These are phyloP conservation scores for Sclerotinia glacialis DNA, from an alignment of 2,329 filamentous ascomycete genomes.

Conservation along the genomic window DNA sequence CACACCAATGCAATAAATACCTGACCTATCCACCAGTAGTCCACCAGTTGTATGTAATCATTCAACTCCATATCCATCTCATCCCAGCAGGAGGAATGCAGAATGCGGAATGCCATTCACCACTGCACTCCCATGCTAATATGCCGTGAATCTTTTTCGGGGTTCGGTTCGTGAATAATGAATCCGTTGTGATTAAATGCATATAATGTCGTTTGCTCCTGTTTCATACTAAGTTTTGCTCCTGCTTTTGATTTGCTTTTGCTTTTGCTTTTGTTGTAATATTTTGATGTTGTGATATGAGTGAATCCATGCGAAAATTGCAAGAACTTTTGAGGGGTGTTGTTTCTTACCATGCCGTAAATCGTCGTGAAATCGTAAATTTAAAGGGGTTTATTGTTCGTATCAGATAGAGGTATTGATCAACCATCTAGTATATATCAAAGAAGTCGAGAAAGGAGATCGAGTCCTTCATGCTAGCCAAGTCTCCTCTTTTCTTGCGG, in stretches of 20 bases:
- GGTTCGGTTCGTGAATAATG: no score
- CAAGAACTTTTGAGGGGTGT: neutral
- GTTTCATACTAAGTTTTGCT: no score
- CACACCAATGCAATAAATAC: no score
- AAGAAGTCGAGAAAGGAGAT: neutral
- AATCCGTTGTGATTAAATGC: no score
- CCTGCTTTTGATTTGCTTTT: no score
- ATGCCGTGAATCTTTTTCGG: neutral
- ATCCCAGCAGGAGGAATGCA: neutral
- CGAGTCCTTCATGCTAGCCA: constrained; percentile 35
- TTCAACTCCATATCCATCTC: neutral
- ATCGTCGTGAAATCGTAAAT: constrained; percentile 1
- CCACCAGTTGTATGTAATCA: neutral
- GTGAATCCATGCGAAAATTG: no score
- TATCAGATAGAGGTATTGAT: neutral
- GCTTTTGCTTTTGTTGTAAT: no score
- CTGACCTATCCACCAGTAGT: neutral
- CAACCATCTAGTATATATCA: neutral
- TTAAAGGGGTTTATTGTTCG: neutral
- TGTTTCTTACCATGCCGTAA: neutral
- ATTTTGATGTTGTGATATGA: neutral
- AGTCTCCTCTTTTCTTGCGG: constrained; percentile 37
- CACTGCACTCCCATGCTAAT: no score
- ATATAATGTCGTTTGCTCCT: no score
- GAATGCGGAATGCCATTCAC: neutral